Evolutionary conservation across 1,284 basidiomycete species (phyloP), one percentile per base, ranked within the genome.

Genomic region (Vanrija pseudolonga): DNA sequence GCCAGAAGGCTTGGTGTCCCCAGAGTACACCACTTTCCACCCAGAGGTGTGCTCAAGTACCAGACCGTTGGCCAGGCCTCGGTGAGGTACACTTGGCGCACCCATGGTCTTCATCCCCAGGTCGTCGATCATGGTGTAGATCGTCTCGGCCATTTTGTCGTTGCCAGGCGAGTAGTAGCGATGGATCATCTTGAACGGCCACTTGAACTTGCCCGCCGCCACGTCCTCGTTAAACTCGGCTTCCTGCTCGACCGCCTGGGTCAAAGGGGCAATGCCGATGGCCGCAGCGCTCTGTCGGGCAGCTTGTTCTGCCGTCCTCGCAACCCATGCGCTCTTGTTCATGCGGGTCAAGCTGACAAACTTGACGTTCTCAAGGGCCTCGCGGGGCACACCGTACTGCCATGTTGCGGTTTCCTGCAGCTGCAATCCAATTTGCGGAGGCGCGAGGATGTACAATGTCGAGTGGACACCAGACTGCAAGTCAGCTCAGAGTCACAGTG

Each of bases 1-100:
- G 3, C 85, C 76, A 18, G 85, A 84, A 0, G 93, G 93, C 71
- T 83, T 82, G 0, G 94, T 97, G 71, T 98, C 94, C 5, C 87
- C 94, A 5, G 93, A 96, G 61, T 82, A 83, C 87, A 84, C 86
- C 18, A 92, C 78, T 60, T 87, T 87, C 90, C 90, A 94, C 1
- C 86, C 88, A 47, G 86, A 83, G 11, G 64, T 58, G 69, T 89
- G 86, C 43, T 81, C 80, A 42, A 94, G 73, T 26, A 87, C 81
- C 6, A 82, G 73, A 1, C 90, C 91, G 72, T 84, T 89, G 47
- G 86, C 88, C 41, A 65, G 45, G 38, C 84, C 84, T 9, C 85
- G 80, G 72, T 95, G 91, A n/a, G 77, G 68, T 3, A 94, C 87
- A 37, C 84, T 80, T 0, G 89, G 85, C 0, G 88, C 84, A 19